Evolutionary conservation across 768 basidiomycete genomes (phyloP).

Genomic region (Clavaria fumosa): DNA sequence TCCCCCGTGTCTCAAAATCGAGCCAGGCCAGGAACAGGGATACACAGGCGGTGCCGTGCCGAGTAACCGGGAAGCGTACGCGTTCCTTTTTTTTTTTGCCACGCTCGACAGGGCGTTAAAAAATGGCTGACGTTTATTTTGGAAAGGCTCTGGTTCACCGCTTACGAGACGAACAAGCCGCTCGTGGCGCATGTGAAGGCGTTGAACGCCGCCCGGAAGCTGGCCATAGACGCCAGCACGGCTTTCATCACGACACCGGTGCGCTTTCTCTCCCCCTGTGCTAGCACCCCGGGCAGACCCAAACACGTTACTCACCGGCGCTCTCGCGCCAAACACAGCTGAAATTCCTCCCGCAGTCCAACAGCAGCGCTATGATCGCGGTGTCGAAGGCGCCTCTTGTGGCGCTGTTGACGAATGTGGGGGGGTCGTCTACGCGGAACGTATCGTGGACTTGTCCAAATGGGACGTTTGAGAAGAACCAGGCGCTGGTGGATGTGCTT

Average conservation of each 20-base stretch:
- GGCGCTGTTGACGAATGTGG: constrained; percentile 39
- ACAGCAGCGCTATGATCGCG: constrained; percentile 26
- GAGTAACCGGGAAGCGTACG: constrained; percentile 45
- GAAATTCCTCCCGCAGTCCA: constrained; percentile 26
- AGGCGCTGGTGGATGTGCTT: constrained; percentile 36
- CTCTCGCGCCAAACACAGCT: too few relatives aligned
- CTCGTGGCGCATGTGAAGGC: constrained; percentile 30
- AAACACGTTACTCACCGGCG: not conserved
- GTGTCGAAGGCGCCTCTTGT: constrained; percentile 43
- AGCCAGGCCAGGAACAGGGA: constrained; percentile 41
- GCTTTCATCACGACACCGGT: constrained; percentile 34
- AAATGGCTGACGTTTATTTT: not conserved
- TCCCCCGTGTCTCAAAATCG: not conserved
- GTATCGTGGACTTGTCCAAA: constrained; percentile 28
- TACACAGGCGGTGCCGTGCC: constrained; percentile 42
- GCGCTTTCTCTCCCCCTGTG: constrained; percentile 7
- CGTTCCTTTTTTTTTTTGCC: not conserved
- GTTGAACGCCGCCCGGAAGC: constrained; percentile 39
- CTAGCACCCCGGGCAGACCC: not conserved
- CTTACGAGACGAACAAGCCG: constrained; percentile 33
- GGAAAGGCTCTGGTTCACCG: constrained; percentile 44
- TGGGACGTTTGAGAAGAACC: constrained; percentile 22
- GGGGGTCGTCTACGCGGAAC: constrained; percentile 20
- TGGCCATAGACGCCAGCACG: constrained; percentile 27
- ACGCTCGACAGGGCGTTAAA: constrained; percentile 1